Evolutionary conservation across 75 land plant species (phyloP), one percentile per base, ranked within the genome.

Genomic region (Ceratopteris richardii): DNA sequence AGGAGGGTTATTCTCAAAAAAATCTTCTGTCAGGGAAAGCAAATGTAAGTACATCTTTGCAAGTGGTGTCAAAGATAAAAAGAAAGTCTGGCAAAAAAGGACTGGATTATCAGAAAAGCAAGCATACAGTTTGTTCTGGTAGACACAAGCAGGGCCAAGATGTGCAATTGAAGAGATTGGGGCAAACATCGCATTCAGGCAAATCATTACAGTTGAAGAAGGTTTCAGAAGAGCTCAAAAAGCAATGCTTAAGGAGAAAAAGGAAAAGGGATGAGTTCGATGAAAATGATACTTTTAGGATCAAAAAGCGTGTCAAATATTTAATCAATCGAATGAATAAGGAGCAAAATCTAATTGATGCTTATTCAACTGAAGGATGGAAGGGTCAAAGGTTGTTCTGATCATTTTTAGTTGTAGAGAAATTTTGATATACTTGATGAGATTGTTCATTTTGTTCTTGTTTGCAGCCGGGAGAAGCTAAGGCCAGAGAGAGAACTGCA

Each of bases 301-400:
- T 90, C 57, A 93, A 81, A 58, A 72, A 80, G 58, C 80, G 90
- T 65, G 70, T 88, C 46, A 79, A 86, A 63, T 83, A 94, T 63
- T 76, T 90, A 20, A 52, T 94, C 50, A 81, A 80, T 44, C 80
- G 72, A 62, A 68, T 94, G 74, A 90, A 82, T 51, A 44, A 83
- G 54, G 96, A 90, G 65, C 98, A 86, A 65, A 94, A 83, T 60
- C 74, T 90, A 43, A 90, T 94, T 61, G 98, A 94, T 79, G 98
- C 96, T 42, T 94, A 94, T 61, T 79, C 88, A 31, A 82, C 79
- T 2, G 98, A 94, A 69, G 98, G 98, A 31, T 94, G 98, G 98
- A 94, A 90, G 59, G 98, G 98, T 43, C 87, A 94, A 37, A 94
- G 98, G 98, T 94, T 77, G 4, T 37, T 46, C 3, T 33, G 37